Evolutionary conservation across 345 rosid genomes (phyloP).

Genomic region (Hibiscus syriacus): DNA sequence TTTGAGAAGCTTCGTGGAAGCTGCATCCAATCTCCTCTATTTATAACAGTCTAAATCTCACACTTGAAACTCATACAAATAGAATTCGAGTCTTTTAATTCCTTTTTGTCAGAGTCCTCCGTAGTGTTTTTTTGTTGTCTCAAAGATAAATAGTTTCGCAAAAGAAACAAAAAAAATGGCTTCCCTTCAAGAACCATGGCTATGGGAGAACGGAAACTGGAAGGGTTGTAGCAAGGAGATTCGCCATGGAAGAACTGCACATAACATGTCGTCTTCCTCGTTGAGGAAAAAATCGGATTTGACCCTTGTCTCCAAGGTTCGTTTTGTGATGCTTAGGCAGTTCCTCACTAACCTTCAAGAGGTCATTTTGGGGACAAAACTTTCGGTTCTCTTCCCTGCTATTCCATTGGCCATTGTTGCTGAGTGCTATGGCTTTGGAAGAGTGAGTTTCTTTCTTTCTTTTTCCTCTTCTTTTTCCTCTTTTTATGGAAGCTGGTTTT

Average conservation of each 20-base stretch:
- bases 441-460: slow-evolving; percentile 32
- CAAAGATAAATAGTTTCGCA: too few species aligned
- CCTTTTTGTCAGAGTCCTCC: neutral
- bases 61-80: neutral
- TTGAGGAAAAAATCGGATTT: slow-evolving; percentile 77
- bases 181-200: slow-evolving; percentile 32
- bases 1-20: slow-evolving; percentile 6
- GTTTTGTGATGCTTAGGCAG: slow-evolving; percentile 34
- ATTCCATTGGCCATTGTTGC: slow-evolving; percentile 69
- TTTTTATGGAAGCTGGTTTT: too few species aligned
- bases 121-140: neutral
- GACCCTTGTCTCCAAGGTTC: slow-evolving; percentile 55
- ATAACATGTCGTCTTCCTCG: slow-evolving; percentile 86
- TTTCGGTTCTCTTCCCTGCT: slow-evolving; percentile 70
- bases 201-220: slow-evolving; percentile 43
- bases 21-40: neutral
- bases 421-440: slow-evolving; percentile 40
- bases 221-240: slow-evolving; percentile 56
- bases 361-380: slow-evolving; percentile 81
- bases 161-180: slow-evolving; percentile 19
- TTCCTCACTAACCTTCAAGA: slow-evolving; percentile 70
- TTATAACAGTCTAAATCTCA: neutral
- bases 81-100: neutral
- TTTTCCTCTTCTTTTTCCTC: neutral
- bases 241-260: slow-evolving; percentile 67